phyloP scores from a whole-genome alignment of 805 yeast genomes.

The Blastobotrys parvus region DNA sequence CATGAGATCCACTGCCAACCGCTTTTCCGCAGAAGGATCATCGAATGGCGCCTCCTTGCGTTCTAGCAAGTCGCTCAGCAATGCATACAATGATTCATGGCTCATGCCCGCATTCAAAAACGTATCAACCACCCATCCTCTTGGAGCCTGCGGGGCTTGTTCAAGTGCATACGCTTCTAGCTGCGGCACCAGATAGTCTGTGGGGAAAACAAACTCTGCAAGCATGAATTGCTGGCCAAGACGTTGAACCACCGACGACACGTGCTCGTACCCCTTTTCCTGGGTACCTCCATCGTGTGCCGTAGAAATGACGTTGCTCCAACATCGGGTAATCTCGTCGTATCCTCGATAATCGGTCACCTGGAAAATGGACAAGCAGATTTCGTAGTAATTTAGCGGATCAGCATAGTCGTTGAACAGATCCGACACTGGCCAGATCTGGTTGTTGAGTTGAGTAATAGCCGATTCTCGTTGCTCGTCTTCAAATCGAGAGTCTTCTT shows the following conservation, averaged over 20 bases:
- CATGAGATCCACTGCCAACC: conserved; percentile 22
- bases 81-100: conserved; percentile 19
- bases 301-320: conserved; percentile 59
- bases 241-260: conserved; percentile 31
- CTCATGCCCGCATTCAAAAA: conserved; percentile 29
- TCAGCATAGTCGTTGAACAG: conserved; percentile 80
- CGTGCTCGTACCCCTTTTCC: conserved; percentile 27
- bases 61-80: conserved; percentile 24
- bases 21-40: conserved; percentile 15
- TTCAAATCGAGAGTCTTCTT: conserved; percentile 34
- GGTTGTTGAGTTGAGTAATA: conserved; percentile 46
- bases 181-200: conserved; percentile 58
- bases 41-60: conserved; percentile 26
- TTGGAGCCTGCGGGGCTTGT: conserved; percentile 32
- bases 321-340: conserved; percentile 73
- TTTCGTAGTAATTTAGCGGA: conserved; percentile 78
- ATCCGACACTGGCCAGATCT: conserved; percentile 64
- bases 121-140: conserved; percentile 33
- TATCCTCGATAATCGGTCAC: conserved; percentile 77
- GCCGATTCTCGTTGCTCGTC: conserved; percentile 43
- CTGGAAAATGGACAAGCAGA: conserved; percentile 70
- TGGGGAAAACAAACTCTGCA: conserved; percentile 75
- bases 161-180: conserved; percentile 49
- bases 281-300: conserved; percentile 31
- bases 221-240: conserved; percentile 59